Evolutionary conservation across 257 asterid species (phyloP).

Genomic region (Eustoma russellianum): DNA sequence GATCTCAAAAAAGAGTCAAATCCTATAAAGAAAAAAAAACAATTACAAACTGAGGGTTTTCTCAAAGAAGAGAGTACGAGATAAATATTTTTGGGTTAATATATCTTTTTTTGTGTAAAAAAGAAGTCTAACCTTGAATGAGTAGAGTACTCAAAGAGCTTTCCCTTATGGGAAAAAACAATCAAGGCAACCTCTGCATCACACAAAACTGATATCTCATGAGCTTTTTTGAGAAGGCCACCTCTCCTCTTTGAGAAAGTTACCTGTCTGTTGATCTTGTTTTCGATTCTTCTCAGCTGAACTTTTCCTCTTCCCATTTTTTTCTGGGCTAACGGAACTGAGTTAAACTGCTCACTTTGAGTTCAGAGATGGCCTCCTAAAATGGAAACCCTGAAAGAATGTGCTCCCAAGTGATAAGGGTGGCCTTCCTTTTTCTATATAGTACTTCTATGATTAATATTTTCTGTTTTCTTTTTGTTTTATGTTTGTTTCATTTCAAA

Average conservation of each 20-base stretch:
- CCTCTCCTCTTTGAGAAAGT: conserved; percentile 76
- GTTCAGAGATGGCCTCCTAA: conserved; percentile 22
- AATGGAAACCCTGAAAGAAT: conserved; percentile 29
- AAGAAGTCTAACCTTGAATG: conserved; percentile 42
- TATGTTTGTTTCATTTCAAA: no score
- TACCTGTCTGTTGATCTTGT: conserved; percentile 79
- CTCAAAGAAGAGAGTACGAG: not conserved
- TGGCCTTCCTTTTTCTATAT: not conserved
- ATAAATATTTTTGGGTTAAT: not conserved
- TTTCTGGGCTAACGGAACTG: conserved; percentile 1
- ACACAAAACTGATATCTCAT: conserved; percentile 75
- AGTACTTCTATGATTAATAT: not conserved
- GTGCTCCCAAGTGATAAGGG: not conserved
- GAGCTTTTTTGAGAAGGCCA: conserved; percentile 76
- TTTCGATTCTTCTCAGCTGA: conserved; percentile 63
- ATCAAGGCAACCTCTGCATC: conserved; percentile 77
- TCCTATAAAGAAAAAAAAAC: not conserved
- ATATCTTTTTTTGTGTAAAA: not conserved
- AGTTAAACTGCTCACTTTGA: conserved; percentile 1
- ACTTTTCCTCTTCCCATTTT: conserved; percentile 87
- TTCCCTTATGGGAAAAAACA: conserved; percentile 72
- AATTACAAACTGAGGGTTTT: not conserved
- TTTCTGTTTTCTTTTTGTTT: not conserved
- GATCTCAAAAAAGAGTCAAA: not conserved
- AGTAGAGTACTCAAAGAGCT: conserved; percentile 64